Evolutionary conservation across 495 filamentous ascomycete genomes (phyloP), one percentile per base, ranked within the genome.

Genomic region (Talaromyces liani): DNA sequence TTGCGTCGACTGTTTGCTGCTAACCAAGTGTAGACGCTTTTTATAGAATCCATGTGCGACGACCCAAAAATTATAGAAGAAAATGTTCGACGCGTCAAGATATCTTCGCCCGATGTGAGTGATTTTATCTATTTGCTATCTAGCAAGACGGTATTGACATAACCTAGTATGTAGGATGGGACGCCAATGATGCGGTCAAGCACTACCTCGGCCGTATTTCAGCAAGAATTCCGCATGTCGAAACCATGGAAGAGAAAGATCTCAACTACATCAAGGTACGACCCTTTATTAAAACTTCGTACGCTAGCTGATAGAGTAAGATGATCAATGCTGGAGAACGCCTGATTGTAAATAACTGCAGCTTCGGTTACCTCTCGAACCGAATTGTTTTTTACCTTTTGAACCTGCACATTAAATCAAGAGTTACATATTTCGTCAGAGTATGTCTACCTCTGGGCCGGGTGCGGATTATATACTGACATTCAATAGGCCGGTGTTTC

Each of bases 271-370:
- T 98, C 80, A 98, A 97, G 75, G 84, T 85, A 67, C 22, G 22
- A 24, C 22, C 22, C 22, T 24, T 24, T 24, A 24, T 24, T 81
- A 82, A 66, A 62, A 64, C 29, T n/a, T 5, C 14, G 49, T 20
- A 33, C n/a, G 22, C 7, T 33, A 65, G 16, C 65, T 73, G 51
- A 74, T 55, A 60, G 31, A 47, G 34, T 20, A 29, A 86, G 85
- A 96, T 99, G 92, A 95, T 96, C 67, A 98, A 99, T 69, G 95
- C 95, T 7, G 95, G 95, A n/a, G 87, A 95, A 72, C 79, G 87
- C 55, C 84, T 98, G 62, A 87, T 90, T 63, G 90, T 97, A 68
- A 99, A 98, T 79, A 97, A 97, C 66, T 89, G 92, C 70, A 90
- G 86, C 68, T 98, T 98, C 73, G 92, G 91, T 31, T 99, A 98